Conservation (phyloP, 164 flowering plant species). For the Chimonanthus salicifolius region DNA sequence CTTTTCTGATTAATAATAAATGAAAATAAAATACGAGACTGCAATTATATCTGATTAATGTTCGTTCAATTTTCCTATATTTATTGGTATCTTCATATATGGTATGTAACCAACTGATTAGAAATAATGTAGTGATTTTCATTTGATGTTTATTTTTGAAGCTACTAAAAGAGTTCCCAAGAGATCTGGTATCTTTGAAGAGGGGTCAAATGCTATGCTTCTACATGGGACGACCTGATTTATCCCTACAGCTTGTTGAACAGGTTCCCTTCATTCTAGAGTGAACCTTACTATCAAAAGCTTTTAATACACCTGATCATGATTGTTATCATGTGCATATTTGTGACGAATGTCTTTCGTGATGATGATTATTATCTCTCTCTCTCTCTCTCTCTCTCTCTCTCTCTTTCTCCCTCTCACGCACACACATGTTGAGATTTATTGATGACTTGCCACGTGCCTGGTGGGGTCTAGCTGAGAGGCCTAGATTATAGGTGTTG, state of each 20-base stretch:
- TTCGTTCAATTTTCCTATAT: neutral
- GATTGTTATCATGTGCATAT: neutral
- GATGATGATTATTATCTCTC: too few species aligned
- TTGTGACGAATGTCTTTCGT: neutral
- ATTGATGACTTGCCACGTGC: too few species aligned
- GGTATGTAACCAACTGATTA: neutral
- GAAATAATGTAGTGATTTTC: neutral
- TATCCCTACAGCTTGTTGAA: constrained; percentile 54
- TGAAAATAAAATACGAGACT: neutral
- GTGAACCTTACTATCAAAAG: neutral
- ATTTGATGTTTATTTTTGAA: constrained; percentile 26
- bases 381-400: too few species aligned
- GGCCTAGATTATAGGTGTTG: too few species aligned
- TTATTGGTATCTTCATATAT: neutral
- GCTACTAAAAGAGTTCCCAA: constrained; percentile 67
- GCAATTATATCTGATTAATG: neutral
- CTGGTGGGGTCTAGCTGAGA: too few species aligned
- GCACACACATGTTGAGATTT: too few species aligned
- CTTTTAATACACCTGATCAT: neutral
- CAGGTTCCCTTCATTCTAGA: constrained; percentile 42
- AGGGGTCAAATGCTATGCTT: constrained; percentile 75
- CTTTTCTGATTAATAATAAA: neutral
- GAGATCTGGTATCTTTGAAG: constrained; percentile 71
- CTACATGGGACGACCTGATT: constrained; percentile 75
- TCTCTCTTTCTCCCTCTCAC: too few species aligned